Percentiles rank a stretch among this genome's conserved stretches.
Conservation (phyloP, 345 rosid species). For the Ailanthus altissimus region DNA sequence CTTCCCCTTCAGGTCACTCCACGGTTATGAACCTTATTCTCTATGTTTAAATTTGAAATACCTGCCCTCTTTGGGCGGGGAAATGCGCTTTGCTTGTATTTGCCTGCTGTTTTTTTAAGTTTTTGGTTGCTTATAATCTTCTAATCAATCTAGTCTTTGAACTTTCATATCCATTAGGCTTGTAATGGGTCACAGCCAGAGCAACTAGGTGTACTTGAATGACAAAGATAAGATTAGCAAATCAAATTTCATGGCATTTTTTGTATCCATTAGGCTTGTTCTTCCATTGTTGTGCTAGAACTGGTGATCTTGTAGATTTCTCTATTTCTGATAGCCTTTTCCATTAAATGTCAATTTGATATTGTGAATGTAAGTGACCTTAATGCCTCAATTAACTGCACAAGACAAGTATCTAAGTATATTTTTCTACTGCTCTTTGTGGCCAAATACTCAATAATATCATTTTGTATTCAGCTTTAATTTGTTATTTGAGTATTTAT, state of each 20-base stretch:
- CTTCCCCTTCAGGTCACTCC: constrained; percentile 82
- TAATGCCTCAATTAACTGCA: neutral
- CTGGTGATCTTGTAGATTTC: neutral
- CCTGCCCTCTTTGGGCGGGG: neutral
- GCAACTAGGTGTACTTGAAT: neutral
- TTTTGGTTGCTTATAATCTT: neutral
- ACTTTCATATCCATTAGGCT: neutral
- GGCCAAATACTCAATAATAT: neutral
- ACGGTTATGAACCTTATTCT: constrained; percentile 4
- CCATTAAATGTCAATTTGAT: neutral
- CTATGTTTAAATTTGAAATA: neutral
- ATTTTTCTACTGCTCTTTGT: neutral
- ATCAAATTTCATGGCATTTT: neutral
- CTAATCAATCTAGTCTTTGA: neutral
- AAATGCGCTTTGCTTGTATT: neutral
- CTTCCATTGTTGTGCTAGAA: neutral
- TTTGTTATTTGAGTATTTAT: neutral
- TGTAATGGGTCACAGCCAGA: neutral
- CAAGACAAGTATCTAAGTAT: neutral
- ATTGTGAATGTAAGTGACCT: neutral
- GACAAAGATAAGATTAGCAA: neutral
- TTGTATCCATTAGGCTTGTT: no score
- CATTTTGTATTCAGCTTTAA: neutral
- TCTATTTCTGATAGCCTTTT: no score
- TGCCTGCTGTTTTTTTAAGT: neutral